Base-by-base conservation (phyloP, 495 filamentous ascomycete species). In the Lindgomyces ingoldianus region DNA sequence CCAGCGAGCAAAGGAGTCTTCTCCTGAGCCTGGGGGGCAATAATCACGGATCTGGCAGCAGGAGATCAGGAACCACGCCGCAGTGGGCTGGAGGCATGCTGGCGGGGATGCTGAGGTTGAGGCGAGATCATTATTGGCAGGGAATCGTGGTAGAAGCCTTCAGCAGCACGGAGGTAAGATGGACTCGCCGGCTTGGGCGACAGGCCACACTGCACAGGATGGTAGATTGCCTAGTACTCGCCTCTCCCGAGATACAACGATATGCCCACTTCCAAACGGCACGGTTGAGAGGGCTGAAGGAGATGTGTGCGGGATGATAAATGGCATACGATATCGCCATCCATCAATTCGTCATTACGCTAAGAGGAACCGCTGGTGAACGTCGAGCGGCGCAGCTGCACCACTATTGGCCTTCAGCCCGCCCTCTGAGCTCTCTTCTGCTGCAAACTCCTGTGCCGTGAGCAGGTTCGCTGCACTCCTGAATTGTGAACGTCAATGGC, bases 71-170 rank as follows among this genome's bases (percentile, higher is more conserved):
- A 58, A 65, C 67, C 62, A 24, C 67, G 57, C 66, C 55, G 60
- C 60, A 22, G 36, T 45, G 47, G 54, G 51, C 44, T 45, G 41
- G 24, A 45, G 42, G 36, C 60, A 64, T 60, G 61, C 41, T 60
- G 25, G 66, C 57, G 62, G 67, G 67, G 44, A 62, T 69, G 48
- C 14, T 50, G 57, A 18, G 50, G 48, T 29, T 39, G 39, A 27
- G 48, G 45, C 41, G 58, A 39, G 33, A 39, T 59, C 67, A 62
- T 70, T 62, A 70, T 65, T 64, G 67, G 62, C 62, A 70, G 67
- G 67, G 52, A 57, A 22, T 52, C 44, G 9, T 58, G 53, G 62
- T 58, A 50, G 48, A 22, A 19, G 19, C 10, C 9, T 3, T 57
- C 44, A 18, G 44, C 27, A 42, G 42, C 16, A 36, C 27, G 26